These are phyloP conservation scores for Plasmodium yoelii DNA, from an alignment of 169 alveolate species.

Conservation along the genomic window DNA sequence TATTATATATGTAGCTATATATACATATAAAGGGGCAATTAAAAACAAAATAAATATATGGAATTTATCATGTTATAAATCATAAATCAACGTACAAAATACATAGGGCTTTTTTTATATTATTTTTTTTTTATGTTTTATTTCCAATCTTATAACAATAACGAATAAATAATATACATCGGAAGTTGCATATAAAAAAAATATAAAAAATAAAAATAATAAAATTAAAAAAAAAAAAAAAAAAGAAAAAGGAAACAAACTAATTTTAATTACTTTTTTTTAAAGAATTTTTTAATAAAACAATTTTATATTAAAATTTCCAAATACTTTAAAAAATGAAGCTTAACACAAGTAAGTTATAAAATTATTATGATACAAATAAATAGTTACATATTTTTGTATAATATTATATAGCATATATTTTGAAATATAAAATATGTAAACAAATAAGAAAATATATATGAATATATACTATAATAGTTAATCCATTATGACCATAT, in stretches of 20 bases:
- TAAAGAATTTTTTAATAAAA: slow-evolving; percentile 9
- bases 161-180: no score
- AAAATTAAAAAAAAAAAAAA: neutral
- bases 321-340: slow-evolving; percentile 46
- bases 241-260: neutral
- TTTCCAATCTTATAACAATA: no score
- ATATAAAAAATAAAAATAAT: no score
- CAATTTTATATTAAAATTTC: neutral
- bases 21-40: neutral
- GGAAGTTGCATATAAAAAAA: no score
- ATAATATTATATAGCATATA: neutral
- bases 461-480: neutral
- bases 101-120: no score
- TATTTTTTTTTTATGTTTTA: no score
- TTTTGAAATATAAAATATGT: neutral
- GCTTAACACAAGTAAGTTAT: slow-evolving; percentile 65
- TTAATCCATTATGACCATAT: neutral
- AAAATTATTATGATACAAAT: neutral
- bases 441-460: slow-evolving; percentile 1
- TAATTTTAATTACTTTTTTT: neutral
- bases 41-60: slow-evolving; percentile 34
- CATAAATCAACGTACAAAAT: no score
- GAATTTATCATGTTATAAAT: neutral
- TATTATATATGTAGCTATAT: neutral
- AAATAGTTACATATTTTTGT: no score